A percentile compares a stretch with the other conserved stretches of the same genome.
phyloP scores from a whole-genome alignment of 2,329 filamentous ascomycete genomes.

The Phyllosticta paracitricarpa region DNA sequence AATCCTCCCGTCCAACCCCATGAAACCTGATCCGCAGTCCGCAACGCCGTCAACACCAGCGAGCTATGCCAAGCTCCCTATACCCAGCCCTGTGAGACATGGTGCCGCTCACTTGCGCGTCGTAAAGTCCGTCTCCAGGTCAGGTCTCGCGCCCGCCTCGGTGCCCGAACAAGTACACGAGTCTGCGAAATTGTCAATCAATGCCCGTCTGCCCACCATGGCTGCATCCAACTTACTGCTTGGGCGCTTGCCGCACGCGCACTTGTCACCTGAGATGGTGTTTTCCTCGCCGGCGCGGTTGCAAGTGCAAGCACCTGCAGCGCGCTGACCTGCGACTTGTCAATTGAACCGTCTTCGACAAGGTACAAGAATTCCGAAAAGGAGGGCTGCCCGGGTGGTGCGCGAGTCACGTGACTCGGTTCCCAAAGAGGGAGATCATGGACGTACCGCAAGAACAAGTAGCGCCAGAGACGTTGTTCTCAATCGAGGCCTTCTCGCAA shows the following conservation, averaged over 20 bases:
- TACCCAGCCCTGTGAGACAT: background rate
- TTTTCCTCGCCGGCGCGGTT: constrained; percentile 65
- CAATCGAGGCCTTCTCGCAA: constrained; percentile 63
- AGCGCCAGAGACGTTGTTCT: constrained; percentile 65
- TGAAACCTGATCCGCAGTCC: background rate
- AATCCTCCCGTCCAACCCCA: background rate
- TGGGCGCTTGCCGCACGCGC: constrained; percentile 67
- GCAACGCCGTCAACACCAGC: background rate
- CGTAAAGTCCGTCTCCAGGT: constrained; percentile 79
- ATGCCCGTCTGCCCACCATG: background rate
- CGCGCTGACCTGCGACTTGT: constrained; percentile 48
- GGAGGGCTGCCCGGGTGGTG: background rate
- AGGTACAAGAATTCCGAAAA: no score
- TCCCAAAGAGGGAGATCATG: background rate
- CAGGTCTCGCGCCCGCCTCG: constrained; percentile 45
- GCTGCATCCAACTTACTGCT: constrained; percentile 44
- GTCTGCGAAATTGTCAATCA: constrained; percentile 16
- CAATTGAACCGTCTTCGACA: background rate
- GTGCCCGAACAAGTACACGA: constrained; percentile 75
- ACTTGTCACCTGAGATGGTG: constrained; percentile 50
- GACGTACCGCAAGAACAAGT: constrained; percentile 70
- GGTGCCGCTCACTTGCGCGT: constrained; percentile 40
- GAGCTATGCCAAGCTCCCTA: background rate
- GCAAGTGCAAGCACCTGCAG: constrained; percentile 73
- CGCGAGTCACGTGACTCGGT: background rate